Evolutionary conservation across 2,329 filamentous ascomycete species (phyloP).

Genomic region (Paraconiothyrium sp.): DNA sequence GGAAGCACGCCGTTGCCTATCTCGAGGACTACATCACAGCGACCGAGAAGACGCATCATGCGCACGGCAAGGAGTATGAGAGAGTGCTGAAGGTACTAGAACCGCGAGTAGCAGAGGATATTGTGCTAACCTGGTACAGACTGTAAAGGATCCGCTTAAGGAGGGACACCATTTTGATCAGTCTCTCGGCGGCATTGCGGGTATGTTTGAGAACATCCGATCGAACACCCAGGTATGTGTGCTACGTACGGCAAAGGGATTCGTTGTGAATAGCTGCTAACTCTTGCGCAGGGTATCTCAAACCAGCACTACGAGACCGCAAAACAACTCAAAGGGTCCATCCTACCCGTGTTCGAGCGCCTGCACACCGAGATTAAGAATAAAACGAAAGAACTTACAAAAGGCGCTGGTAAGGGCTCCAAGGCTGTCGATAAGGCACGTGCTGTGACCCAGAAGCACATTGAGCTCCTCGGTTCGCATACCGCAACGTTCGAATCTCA

Average conservation of each 20-base stretch:
- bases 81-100: constrained; percentile 80
- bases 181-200: constrained; percentile 83
- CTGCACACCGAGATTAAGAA: constrained; percentile 96
- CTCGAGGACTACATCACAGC: constrained; percentile 88
- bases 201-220: constrained; percentile 93
- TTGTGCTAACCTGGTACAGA: constrained; percentile 60
- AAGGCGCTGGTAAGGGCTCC: constrained; percentile 81
- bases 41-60: constrained; percentile 85
- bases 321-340: constrained; percentile 84
- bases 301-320: constrained; percentile 92
- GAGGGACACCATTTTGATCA: constrained; percentile 96
- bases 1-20: constrained; percentile 93
- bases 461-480: constrained; percentile 90
- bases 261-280: constrained; percentile 7
- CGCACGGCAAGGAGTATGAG: constrained; percentile 93
- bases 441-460: constrained; percentile 88
- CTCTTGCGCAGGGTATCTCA: constrained; percentile 71
- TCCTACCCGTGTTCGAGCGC: constrained; percentile 88
- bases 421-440: constrained; percentile 94
- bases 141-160: constrained; percentile 83
- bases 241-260: background rate
- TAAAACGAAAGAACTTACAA: constrained; percentile 88
- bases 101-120: background rate
- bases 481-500: constrained; percentile 81
- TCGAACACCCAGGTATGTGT: constrained; percentile 78